phyloP scores from a whole-genome alignment of 768 basidiomycete genomes.

The Trametes maxima region DNA sequence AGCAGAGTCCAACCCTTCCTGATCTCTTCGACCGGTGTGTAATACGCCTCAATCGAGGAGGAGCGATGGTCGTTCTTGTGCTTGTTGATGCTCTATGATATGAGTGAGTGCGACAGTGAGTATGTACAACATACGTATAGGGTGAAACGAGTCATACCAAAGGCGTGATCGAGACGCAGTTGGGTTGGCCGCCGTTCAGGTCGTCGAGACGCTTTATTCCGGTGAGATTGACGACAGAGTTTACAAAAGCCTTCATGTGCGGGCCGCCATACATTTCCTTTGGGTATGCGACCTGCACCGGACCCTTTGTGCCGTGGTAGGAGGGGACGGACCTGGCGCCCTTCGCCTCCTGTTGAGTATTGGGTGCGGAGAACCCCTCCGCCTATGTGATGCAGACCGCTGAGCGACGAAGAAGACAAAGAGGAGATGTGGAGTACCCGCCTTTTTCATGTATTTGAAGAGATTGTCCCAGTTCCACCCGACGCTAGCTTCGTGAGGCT shows the following conservation, averaged over 20 bases:
- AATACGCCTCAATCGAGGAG: constrained; percentile 56
- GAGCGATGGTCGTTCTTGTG: constrained; percentile 45
- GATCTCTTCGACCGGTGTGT: constrained; percentile 50
- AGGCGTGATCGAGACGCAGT: constrained; percentile 59
- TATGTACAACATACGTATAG: neutral
- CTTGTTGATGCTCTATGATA: constrained; percentile 39
- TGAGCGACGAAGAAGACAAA: neutral
- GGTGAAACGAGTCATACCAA: constrained; percentile 35
- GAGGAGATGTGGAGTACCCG: neutral
- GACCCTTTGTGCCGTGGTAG: constrained; percentile 56
- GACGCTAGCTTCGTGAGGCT: constrained; percentile 26
- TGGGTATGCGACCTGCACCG: constrained; percentile 55
- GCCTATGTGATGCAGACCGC: constrained; percentile 34
- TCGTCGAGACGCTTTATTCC: constrained; percentile 52
- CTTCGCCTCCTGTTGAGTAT: constrained; percentile 45
- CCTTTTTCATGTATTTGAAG: constrained; percentile 37
- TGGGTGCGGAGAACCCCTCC: constrained; percentile 51
- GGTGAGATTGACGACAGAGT: constrained; percentile 49
- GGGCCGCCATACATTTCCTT: constrained; percentile 50
- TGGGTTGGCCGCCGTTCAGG: constrained; percentile 56
- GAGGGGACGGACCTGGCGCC: constrained; percentile 44
- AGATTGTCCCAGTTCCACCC: constrained; percentile 37
- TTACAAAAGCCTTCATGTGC: constrained; percentile 44
- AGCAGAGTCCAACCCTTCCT: constrained; percentile 55
- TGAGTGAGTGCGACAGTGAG: constrained; percentile 37